Conservation (phyloP, 768 basidiomycete genomes). For the Mycena alexandri region DNA sequence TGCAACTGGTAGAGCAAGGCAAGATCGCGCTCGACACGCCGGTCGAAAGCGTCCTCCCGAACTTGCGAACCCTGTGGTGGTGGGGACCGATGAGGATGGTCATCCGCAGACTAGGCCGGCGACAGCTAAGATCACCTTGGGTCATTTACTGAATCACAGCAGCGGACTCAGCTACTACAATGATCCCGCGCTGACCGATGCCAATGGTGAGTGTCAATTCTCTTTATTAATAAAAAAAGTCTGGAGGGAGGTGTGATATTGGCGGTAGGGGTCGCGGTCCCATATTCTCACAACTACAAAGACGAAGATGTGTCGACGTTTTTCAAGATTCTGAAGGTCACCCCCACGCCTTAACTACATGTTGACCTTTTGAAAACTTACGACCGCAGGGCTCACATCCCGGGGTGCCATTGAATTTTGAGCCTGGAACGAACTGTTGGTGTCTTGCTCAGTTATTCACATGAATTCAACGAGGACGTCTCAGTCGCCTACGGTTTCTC, state of each 20-base stretch:
- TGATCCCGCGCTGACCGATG: background rate
- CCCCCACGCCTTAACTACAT: too few species aligned
- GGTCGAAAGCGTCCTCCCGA: constrained; percentile 43
- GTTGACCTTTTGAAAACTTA: too few species aligned
- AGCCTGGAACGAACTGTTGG: constrained; percentile 41
- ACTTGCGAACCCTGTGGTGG: constrained; percentile 43
- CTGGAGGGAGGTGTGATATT: too few species aligned
- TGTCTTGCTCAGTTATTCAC: too few species aligned
- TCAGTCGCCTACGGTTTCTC: constrained; percentile 41
- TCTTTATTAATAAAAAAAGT: too few species aligned
- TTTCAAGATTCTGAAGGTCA: constrained; percentile 44
- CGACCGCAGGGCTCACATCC: constrained; percentile 39
- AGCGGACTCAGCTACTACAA: constrained; percentile 47
- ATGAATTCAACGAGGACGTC: background rate
- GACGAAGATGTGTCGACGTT: constrained; percentile 40
- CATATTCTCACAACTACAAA: constrained; percentile 43
- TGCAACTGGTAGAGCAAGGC: constrained; percentile 47
- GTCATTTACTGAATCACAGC: constrained; percentile 47
- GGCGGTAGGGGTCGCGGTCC: too few species aligned
- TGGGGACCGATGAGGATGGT: constrained; percentile 30
- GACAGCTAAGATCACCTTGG: constrained; percentile 38
- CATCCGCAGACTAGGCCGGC: constrained; percentile 37
- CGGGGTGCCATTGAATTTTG: constrained; percentile 44
- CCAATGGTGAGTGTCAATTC: too few species aligned
- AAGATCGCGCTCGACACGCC: constrained; percentile 43